Conservation (phyloP, 352 stramenopile genomes). For the Pythium biforme region DNA sequence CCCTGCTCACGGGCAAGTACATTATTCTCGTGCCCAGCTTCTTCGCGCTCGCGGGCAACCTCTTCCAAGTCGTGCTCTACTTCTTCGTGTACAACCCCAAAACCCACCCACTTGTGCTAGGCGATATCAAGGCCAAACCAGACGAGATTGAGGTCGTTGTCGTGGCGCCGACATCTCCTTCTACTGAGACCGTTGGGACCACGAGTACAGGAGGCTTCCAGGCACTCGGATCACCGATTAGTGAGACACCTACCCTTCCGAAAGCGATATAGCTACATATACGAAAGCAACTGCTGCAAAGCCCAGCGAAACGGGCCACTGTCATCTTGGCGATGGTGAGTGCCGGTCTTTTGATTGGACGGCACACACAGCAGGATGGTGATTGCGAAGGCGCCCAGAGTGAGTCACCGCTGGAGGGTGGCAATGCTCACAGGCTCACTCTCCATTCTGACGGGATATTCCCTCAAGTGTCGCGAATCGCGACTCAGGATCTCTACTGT, state of each 20-base stretch:
- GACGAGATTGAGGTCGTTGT: background rate
- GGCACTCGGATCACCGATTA: background rate
- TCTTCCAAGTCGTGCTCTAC: constrained; percentile 42
- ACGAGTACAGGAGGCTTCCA: no score
- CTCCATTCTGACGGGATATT: background rate
- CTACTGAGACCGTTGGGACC: no score
- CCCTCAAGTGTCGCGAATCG: no score
- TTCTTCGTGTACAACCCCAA: constrained; percentile 46
- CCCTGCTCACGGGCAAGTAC: constrained; percentile 40
- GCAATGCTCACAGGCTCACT: no score
- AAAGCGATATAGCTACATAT: constrained; percentile 8
- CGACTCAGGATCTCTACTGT: no score
- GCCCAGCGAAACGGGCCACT: background rate
- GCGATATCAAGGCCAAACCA: background rate
- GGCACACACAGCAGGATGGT: background rate
- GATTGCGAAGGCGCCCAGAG: background rate
- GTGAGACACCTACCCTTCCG: background rate
- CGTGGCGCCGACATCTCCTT: background rate
- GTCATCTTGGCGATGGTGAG: background rate
- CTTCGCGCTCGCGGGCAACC: constrained; percentile 11
- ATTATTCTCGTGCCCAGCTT: constrained; percentile 33
- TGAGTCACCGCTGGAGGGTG: no score
- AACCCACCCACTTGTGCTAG: constrained; percentile 29
- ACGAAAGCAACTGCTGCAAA: background rate
- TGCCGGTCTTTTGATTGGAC: background rate